Base-by-base conservation (phyloP, 257 asterid genomes). In the Solanum lycopersicoides region DNA sequence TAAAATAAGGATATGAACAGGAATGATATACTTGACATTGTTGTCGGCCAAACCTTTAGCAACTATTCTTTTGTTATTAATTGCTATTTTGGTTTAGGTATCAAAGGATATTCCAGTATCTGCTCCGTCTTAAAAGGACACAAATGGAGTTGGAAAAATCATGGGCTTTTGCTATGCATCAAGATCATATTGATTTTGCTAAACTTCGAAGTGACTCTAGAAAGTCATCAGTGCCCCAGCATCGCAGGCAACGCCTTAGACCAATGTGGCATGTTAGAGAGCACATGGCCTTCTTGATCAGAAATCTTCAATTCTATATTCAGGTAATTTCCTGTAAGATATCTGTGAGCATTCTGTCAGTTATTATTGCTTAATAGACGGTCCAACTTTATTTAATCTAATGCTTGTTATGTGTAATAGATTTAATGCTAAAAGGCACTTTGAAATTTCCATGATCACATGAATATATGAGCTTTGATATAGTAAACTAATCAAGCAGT, bases 201-300 rank as follows among this genome's bases (percentile, higher is more conserved):
- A 93, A 91, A 87, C 90, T 88, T 82, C 95, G 91, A 20, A 91
- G 86, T 76, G 94, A 94, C 68, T 79, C 89, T 68, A 84, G 69
- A 84, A 89, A 90, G 88, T 90, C 91, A 88, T 91, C 93, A 77
- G 87, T 87, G 87, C 90, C 97, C 74, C 98, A 93, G 86, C 98
- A 92, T 92, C 94, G 93, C 73, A 93, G 95, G 59, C 98, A 95
- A 69, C 94, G 90, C 63, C 93, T 93, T 91, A 94, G 93, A 89
- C 98, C 98, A 72, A 93, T 96, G 99, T 97, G 99, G 99, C 97
- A 94, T 87, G 91, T 95, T 88, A 93, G 99, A 93, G 99, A 97
- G 90, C 98, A 96, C 83, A 97, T 96, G 99, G 99, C 99, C 88
- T 97, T 96, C 93, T 91, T 97, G 91, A 96, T 97, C 85, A 93